These are phyloP conservation scores for Claviceps quebecensis DNA, from an alignment of 2,329 filamentous ascomycete genomes.

Conservation along the genomic window DNA sequence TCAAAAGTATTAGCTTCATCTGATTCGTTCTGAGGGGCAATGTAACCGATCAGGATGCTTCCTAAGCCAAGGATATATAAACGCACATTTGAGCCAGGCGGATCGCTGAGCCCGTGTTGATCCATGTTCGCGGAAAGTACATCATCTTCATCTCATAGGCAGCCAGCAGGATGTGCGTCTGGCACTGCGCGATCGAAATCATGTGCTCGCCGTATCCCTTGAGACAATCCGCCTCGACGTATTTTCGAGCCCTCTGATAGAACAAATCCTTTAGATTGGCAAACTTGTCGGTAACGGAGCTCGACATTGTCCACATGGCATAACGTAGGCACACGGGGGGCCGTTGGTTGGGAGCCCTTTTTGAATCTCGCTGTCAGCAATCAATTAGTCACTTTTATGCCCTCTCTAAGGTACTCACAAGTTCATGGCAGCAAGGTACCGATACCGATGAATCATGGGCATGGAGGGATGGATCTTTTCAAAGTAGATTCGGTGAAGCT, in stretches of 20 bases:
- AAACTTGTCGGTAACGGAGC: conserved; percentile 72
- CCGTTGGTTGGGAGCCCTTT: conserved; percentile 61
- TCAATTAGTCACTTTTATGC: not conserved
- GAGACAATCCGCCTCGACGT: conserved; percentile 78
- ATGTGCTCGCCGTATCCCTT: conserved; percentile 84
- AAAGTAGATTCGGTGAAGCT: conserved; percentile 82
- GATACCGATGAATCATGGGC: conserved; percentile 79
- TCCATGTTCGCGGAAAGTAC: conserved; percentile 93
- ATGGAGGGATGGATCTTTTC: conserved; percentile 75
- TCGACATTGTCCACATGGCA: conserved; percentile 92
- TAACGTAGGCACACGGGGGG: conserved; percentile 84
- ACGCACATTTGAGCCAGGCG: conserved; percentile 69
- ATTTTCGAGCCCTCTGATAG: conserved; percentile 80
- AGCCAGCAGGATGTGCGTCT: conserved; percentile 67
- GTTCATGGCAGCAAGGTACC: conserved; percentile 81
- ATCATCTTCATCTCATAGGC: conserved; percentile 94
- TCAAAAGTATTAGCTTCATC: too few species aligned
- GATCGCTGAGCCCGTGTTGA: conserved; percentile 73
- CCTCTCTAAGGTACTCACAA: conserved; percentile 32
- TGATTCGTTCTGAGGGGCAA: conserved; percentile 3
- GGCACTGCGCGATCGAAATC: conserved; percentile 73
- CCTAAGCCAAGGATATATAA: not conserved
- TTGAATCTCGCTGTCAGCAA: not conserved
- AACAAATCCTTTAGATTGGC: conserved; percentile 70
- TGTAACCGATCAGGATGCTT: conserved; percentile 5